A percentile compares a stretch with the other conserved stretches of the same genome.
phyloP scores from a whole-genome alignment of 2,329 filamentous ascomycete species.

The Achaetomium macrosporum region DNA sequence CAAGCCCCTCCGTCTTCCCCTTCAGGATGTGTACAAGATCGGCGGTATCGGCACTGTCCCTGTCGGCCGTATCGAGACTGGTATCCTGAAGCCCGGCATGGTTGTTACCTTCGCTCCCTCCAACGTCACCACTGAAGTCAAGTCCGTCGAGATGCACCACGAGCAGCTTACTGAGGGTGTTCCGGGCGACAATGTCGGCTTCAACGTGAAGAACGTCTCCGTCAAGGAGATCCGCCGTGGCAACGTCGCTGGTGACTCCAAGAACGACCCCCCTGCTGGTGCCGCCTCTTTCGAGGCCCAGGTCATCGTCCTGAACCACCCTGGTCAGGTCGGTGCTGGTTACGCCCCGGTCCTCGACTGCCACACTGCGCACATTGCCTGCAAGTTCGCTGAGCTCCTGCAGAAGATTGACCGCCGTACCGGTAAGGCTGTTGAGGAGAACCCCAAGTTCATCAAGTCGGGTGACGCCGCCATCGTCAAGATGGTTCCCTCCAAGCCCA shows the following conservation, averaged over 20 bases:
- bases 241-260: conserved; percentile 99
- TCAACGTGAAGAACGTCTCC: conserved; percentile 99
- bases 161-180: conserved; percentile 93
- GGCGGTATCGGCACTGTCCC: conserved; percentile 99
- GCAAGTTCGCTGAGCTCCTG: conserved; percentile 99
- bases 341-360: conserved; percentile 99
- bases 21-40: conserved; percentile 99
- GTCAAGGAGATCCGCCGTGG: conserved; percentile 99
- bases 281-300: conserved; percentile 96
- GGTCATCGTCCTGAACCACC: conserved; percentile 99
- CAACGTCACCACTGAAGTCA: conserved; percentile 99
- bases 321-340: conserved; percentile 96
- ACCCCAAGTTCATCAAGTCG: conserved; percentile 99
- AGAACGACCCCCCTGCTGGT: conserved; percentile 93
- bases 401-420: conserved; percentile 99
- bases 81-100: conserved; percentile 85
- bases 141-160: conserved; percentile 99
- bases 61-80: conserved; percentile 99
- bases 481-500: conserved; percentile 99
- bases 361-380: conserved; percentile 99
- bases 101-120: conserved; percentile 97
- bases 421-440: conserved; percentile 88
- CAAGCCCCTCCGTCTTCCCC: conserved; percentile 99
- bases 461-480: conserved; percentile 99
- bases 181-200: conserved; percentile 99